phyloP scores from a whole-genome alignment of 2,329 filamentous ascomycete species.

The Aspergillus persii region DNA sequence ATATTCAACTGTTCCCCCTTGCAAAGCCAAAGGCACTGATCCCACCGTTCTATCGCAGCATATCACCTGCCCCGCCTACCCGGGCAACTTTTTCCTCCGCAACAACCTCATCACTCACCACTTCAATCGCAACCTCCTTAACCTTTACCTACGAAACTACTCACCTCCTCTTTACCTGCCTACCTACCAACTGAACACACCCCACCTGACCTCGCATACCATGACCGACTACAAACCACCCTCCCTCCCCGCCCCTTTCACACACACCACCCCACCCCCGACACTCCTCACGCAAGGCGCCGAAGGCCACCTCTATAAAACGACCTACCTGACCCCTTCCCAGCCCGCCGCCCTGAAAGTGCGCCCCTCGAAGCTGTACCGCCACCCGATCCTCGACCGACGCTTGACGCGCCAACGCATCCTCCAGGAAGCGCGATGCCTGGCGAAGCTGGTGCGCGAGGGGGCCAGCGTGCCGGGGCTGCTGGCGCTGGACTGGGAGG shows the following conservation, averaged over 20 bases:
- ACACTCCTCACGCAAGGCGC: slow-evolving; percentile 85
- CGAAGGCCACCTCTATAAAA: slow-evolving; percentile 90
- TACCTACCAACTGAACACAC: background rate
- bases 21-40: no score
- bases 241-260: slow-evolving; percentile 63
- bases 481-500: slow-evolving; percentile 64
- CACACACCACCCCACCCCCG: slow-evolving; percentile 60
- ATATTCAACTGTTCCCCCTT: no score
- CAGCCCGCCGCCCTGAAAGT: slow-evolving; percentile 81
- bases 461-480: slow-evolving; percentile 81
- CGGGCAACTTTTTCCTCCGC: background rate
- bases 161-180: no score
- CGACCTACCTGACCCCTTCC: slow-evolving; percentile 68
- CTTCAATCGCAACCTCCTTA: background rate
- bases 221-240: slow-evolving; percentile 27
- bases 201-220: background rate
- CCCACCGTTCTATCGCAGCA: no score
- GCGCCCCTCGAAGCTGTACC: slow-evolving; percentile 85
- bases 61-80: background rate
- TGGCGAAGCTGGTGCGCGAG: slow-evolving; percentile 74
- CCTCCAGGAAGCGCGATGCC: slow-evolving; percentile 80
- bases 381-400: slow-evolving; percentile 83
- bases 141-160: no score
- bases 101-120: background rate
- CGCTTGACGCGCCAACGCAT: slow-evolving; percentile 84